A percentile compares a stretch with the other conserved stretches of the same genome.
Conservation (phyloP, 2,329 filamentous ascomycete genomes). For the Aplosporella prunicola region DNA sequence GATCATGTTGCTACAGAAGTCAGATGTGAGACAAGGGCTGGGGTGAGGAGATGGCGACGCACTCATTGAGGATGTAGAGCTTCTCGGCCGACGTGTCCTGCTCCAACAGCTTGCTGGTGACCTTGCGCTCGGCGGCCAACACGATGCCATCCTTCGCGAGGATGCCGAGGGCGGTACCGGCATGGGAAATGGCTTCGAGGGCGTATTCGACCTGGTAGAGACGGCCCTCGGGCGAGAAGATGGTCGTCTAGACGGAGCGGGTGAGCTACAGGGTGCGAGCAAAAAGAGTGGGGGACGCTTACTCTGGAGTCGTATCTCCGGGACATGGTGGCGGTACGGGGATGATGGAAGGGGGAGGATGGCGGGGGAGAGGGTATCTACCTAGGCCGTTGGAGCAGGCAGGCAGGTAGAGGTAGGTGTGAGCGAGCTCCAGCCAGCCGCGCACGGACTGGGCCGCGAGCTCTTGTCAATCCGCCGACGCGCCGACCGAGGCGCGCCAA, state of each 20-base stretch:
- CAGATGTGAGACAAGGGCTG: not conserved
- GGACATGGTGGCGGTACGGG: conserved; percentile 56
- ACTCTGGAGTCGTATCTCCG: conserved; percentile 96
- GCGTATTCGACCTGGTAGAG: conserved; percentile 99
- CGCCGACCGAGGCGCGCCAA: conserved; percentile 8
- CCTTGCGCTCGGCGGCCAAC: conserved; percentile 93
- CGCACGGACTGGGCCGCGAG: too few relatives aligned
- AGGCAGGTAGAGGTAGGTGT: conserved; percentile 6
- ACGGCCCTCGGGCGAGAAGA: conserved; percentile 98
- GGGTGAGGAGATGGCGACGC: conserved; percentile 27
- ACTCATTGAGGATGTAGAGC: conserved; percentile 99
- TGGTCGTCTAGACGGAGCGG: conserved; percentile 64
- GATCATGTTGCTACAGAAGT: conserved; percentile 81
- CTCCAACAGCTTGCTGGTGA: conserved; percentile 97
- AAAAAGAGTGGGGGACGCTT: conserved; percentile 65
- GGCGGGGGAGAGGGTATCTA: not conserved
- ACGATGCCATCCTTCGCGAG: conserved; percentile 98
- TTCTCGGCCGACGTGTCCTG: conserved; percentile 99
- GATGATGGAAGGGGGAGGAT: too few relatives aligned
- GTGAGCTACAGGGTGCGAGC: conserved; percentile 81
- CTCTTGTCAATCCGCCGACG: conserved; percentile 9
- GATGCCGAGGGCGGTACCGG: conserved; percentile 92
- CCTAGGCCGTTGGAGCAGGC: not conserved
- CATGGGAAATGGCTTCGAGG: conserved; percentile 95
- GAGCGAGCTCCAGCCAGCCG: conserved; percentile 27